Evolutionary conservation across 495 filamentous ascomycete species (phyloP).

Genomic region (Tuber indicum): DNA sequence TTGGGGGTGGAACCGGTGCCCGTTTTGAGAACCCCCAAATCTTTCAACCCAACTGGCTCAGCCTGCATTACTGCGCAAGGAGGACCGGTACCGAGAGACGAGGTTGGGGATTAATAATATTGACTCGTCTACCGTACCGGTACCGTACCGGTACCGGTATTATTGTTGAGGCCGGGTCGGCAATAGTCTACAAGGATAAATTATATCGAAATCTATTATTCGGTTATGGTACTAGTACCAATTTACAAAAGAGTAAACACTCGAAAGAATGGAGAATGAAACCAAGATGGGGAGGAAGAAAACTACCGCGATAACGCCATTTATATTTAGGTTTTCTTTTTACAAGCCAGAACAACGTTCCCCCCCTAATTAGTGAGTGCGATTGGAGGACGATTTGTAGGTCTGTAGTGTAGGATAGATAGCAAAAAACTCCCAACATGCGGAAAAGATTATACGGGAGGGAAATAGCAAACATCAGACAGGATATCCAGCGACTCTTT

Average conservation of each 20-base stretch:
- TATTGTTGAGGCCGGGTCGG: too few species aligned
- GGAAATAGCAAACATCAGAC: neutral
- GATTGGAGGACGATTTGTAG: neutral
- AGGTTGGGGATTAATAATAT: neutral
- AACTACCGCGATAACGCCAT: neutral
- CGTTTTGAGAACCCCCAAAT: neutral
- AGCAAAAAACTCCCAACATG: constrained; percentile 3
- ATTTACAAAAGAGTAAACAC: neutral
- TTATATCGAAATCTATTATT: too few species aligned
- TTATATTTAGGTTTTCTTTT: neutral
- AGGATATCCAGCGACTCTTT: neutral
- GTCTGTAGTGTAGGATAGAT: neutral
- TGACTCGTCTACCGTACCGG: too few species aligned
- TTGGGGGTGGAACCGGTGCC: neutral
- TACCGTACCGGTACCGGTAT: too few species aligned
- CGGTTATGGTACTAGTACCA: neutral
- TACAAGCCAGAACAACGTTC: neutral
- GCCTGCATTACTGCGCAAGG: neutral
- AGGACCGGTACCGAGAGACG: neutral
- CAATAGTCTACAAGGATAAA: too few species aligned
- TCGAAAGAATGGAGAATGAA: neutral
- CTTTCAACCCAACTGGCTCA: neutral
- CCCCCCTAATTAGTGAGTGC: neutral
- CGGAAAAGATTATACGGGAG: neutral
- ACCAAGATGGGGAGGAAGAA: neutral